phyloP scores from a whole-genome alignment of 345 rosid genomes.

The Barbarea vulgaris region DNA sequence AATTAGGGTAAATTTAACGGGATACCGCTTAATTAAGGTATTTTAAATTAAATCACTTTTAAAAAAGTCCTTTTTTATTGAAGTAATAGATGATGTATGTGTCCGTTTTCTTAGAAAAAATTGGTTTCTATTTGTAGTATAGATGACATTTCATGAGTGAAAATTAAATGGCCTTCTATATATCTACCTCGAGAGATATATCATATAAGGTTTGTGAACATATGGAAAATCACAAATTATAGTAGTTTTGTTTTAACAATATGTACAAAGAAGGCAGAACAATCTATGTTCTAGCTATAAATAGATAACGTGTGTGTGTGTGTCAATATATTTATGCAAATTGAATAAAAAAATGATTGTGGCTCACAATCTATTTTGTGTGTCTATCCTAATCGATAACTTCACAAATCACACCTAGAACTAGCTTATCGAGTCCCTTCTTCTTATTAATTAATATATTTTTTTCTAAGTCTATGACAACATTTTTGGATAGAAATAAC shows the following conservation, averaged over 20 bases:
- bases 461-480: constrained; percentile 4
- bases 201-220: not conserved
- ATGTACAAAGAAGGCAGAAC: constrained; percentile 16
- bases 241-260: not conserved
- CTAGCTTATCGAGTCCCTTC: constrained; percentile 11
- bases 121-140: not conserved
- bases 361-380: constrained; percentile 28
- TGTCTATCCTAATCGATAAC: constrained; percentile 41
- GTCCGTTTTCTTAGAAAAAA: too few species aligned
- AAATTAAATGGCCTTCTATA: not conserved
- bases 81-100: not conserved
- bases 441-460: not conserved
- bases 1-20: not conserved
- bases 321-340: not conserved
- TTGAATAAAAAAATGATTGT: not conserved
- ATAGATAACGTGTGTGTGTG: not conserved
- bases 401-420: constrained; percentile 28
- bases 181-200: not conserved
- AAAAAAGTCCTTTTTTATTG: not conserved
- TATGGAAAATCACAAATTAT: constrained; percentile 14
- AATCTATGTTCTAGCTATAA: constrained; percentile 10
- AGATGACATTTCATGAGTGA: not conserved
- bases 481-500: constrained; percentile 12
- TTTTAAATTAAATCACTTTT: not conserved
- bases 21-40: not conserved